These are phyloP conservation scores for Dentiscutata heterogama DNA, from an alignment of 371 early-diverging fungal species.

Conservation along the genomic window DNA sequence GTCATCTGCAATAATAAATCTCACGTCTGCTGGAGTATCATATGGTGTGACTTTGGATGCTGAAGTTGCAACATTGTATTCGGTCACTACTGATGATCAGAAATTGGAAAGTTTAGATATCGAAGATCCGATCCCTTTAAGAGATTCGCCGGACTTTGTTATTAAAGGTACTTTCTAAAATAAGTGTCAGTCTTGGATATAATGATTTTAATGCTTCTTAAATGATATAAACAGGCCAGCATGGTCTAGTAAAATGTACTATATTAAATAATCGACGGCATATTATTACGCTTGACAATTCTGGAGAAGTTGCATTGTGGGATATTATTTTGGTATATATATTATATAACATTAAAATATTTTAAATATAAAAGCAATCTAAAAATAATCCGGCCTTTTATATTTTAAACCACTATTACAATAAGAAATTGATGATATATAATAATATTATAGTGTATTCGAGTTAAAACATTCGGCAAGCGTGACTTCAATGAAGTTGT, in stretches of 20 bases:
- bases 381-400: background rate
- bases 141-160: slow-evolving; percentile 54
- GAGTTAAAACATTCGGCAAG: slow-evolving; percentile 68
- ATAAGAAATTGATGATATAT: slow-evolving; percentile 6
- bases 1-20: slow-evolving; percentile 54
- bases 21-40: slow-evolving; percentile 56
- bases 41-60: slow-evolving; percentile 53
- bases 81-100: background rate
- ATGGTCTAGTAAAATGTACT: slow-evolving; percentile 72
- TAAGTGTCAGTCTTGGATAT: background rate
- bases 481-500: slow-evolving; percentile 69
- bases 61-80: slow-evolving; percentile 51
- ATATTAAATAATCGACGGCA: slow-evolving; percentile 88
- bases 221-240: slow-evolving; percentile 58
- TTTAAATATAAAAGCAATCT: background rate
- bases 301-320: slow-evolving; percentile 88
- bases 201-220: background rate
- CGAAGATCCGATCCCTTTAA: slow-evolving; percentile 56
- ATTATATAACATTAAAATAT: background rate
- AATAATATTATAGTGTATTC: slow-evolving; percentile 58
- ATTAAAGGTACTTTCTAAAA: slow-evolving; percentile 46
- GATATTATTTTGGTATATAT: slow-evolving; percentile 79
- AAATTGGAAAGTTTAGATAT: slow-evolving; percentile 46
- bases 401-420: background rate
- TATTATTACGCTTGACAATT: slow-evolving; percentile 88